Percentiles rank a stretch among this genome's conserved stretches.
Conservation (phyloP, 352 stramenopile genomes). For the Globisporangium irregulare region DNA sequence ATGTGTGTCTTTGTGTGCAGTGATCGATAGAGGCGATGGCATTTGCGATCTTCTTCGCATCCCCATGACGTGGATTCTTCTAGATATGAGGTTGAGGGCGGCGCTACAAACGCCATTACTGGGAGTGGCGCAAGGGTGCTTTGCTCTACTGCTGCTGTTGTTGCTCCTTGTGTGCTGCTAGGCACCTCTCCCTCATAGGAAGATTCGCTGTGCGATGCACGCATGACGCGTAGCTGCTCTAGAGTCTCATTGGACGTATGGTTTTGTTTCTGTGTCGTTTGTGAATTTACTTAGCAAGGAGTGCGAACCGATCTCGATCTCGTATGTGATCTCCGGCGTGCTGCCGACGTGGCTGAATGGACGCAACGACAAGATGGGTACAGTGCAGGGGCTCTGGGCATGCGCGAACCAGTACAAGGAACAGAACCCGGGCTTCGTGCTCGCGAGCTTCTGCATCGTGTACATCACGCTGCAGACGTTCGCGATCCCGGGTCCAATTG, state of each 20-base stretch:
- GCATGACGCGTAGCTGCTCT: constrained; percentile 9
- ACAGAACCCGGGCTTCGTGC: constrained; percentile 67
- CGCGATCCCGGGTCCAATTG: constrained; percentile 84
- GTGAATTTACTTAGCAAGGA: constrained; percentile 33
- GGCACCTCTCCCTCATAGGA: neutral
- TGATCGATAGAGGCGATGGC: neutral
- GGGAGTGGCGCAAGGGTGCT: neutral
- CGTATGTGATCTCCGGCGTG: constrained; percentile 76
- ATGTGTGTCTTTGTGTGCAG: neutral
- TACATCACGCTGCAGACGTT: constrained; percentile 88
- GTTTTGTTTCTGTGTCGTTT: neutral
- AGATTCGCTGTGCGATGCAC: neutral
- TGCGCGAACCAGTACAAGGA: constrained; percentile 79
- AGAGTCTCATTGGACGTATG: constrained; percentile 6
- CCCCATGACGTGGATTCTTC: neutral
- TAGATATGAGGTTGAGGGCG: constrained; percentile 3
- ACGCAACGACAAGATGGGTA: constrained; percentile 84
- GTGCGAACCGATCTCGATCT: constrained; percentile 68
- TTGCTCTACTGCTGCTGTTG: neutral
- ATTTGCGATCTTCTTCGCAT: neutral
- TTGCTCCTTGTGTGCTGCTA: neutral
- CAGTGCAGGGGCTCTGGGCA: constrained; percentile 68
- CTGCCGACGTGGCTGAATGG: constrained; percentile 77
- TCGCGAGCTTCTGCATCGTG: constrained; percentile 80
- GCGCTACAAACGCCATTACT: neutral